These are phyloP conservation scores for Talaromyces piceae DNA, from an alignment of 2,329 filamentous ascomycete genomes.

Conservation along the genomic window DNA sequence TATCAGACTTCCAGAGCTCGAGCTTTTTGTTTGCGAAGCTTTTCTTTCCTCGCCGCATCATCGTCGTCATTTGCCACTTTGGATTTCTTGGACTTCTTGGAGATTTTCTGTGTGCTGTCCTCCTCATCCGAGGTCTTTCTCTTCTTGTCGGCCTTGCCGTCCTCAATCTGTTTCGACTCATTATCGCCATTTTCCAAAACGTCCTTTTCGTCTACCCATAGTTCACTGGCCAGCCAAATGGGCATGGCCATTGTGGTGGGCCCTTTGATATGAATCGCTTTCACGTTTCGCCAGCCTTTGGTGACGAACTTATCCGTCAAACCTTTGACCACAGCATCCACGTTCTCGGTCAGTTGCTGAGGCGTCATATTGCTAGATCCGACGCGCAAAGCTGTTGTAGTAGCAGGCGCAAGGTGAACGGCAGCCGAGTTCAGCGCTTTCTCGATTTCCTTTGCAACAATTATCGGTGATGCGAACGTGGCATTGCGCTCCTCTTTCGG, in stretches of 20 bases:
- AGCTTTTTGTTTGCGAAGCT: constrained; percentile 44
- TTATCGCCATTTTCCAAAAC: constrained; percentile 49
- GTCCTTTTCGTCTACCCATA: constrained; percentile 75
- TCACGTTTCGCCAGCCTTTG: constrained; percentile 80
- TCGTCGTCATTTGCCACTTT: constrained; percentile 33
- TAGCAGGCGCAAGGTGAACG: constrained; percentile 69
- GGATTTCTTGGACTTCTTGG: constrained; percentile 35
- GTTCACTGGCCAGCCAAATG: constrained; percentile 87
- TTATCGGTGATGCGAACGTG: constrained; percentile 50
- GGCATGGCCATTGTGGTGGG: constrained; percentile 80
- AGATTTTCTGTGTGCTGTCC: constrained; percentile 25
- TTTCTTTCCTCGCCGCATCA: constrained; percentile 39
- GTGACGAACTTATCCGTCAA: constrained; percentile 74
- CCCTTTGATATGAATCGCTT: constrained; percentile 82
- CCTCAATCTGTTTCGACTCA: constrained; percentile 28
- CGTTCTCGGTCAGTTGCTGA: constrained; percentile 72
- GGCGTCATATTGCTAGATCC: constrained; percentile 67
- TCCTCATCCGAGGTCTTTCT: constrained; percentile 31
- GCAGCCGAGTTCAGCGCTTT: constrained; percentile 69
- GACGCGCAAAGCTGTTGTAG: constrained; percentile 73
- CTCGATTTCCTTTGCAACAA: constrained; percentile 73
- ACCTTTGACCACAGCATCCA: constrained; percentile 60
- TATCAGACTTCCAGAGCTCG: constrained; percentile 39
- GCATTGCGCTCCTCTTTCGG: constrained; percentile 31
- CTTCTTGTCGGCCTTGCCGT: constrained; percentile 49